Conservation (phyloP, 129 eudicot species). For the Kitagawia praeruptora region DNA sequence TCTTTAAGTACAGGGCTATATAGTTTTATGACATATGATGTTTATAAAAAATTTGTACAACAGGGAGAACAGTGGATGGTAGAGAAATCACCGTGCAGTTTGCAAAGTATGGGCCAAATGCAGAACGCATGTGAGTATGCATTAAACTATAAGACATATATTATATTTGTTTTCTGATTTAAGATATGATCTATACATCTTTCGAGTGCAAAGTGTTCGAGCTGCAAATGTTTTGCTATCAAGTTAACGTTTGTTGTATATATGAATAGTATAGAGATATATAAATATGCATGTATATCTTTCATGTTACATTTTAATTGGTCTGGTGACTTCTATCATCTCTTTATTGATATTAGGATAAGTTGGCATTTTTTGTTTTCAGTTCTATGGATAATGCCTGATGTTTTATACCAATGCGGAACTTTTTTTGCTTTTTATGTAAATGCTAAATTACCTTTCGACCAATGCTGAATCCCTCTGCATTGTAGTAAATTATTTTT, state of each 20-base stretch:
- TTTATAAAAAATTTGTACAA: not conserved
- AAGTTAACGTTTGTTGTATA: too few relatives aligned
- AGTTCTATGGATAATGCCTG: not conserved
- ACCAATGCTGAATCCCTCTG: not conserved
- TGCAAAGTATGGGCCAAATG: slow-evolving; percentile 96
- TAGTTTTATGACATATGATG: not conserved
- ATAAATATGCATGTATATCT: not conserved
- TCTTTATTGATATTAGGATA: not conserved
- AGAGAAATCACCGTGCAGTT: slow-evolving; percentile 94
- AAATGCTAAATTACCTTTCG: not conserved
- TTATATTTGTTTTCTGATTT: not conserved
- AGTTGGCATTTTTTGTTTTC: not conserved
- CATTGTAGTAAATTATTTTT: not conserved
- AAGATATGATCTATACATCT: too few relatives aligned
- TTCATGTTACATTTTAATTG: not conserved
- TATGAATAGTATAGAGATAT: too few relatives aligned
- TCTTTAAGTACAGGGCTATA: not conserved
- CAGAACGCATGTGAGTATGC: slow-evolving; percentile 74
- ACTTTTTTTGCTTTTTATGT: not conserved
- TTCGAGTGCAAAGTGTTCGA: not conserved
- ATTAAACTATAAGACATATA: not conserved
- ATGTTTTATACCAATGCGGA: not conserved
- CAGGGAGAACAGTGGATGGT: slow-evolving; percentile 90
- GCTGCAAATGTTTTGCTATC: not conserved
- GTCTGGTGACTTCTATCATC: not conserved